Base-by-base conservation (phyloP, 2,329 filamentous ascomycete genomes). In the Lasiodiplodia citricola region DNA sequence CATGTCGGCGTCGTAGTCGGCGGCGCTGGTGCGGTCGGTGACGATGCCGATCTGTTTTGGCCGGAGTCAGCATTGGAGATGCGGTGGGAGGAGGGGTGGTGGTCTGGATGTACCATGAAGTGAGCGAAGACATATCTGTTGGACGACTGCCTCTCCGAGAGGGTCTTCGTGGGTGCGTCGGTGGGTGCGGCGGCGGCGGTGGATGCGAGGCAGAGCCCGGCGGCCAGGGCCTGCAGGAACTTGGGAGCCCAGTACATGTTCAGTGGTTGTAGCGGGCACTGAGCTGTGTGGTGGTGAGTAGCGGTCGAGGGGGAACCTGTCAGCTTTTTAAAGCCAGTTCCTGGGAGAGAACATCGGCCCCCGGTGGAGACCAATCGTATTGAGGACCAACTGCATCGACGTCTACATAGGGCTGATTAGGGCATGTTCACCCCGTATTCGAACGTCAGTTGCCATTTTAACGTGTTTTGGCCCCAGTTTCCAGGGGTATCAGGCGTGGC, bases 1-100 rank as follows among this genome's bases (percentile, higher is more conserved):
- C 71, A 76, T 76, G 65, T 76, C 75, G 16, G 60, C 70, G 51
- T 76, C 73, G 58, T 75, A 78, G 51, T 75, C 75, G 44, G 70
- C 67, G 3, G 74, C 67, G 63, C 70, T 74, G 37, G 66, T 55
- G 52, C 75, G 67, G 62, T 72, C 71, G n/a, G 68, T 62, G 13
- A 75, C 71, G 50, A 76, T 76, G 37, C 74, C 74, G 58, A 77
- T 74, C 75, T 76, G 51, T 41, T 44, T 16, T 2, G 31, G 21
- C 5, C 2, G 3, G 25, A 0, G 11, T 50, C 2, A 63, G 58
- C 21, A 2, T 44, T 3, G n/a, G 38, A 4, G 3, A 31, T 16
- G 25, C 10, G 16, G 10, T 7, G 2, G 8, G 4, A 1, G 0
- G 3, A 21, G 4, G 0, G 0, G 2, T 10, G 25, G 16, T 2